phyloP scores from a whole-genome alignment of 2,329 filamentous ascomycete species.

The Rasamsonia emersonii region DNA sequence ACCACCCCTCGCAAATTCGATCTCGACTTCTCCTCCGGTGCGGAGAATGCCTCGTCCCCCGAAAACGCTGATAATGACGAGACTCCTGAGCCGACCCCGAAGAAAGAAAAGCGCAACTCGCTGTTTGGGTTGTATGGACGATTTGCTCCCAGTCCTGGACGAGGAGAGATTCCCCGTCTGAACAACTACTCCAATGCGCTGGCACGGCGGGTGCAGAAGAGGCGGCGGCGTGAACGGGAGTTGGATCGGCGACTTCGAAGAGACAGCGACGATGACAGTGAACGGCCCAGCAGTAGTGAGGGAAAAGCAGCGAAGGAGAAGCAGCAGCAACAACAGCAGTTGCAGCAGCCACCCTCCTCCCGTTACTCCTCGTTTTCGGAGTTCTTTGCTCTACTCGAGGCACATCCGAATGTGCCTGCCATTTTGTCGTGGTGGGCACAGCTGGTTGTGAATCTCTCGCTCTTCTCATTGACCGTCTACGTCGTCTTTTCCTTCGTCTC shows the following conservation, averaged over 20 bases:
- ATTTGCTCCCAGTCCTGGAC: slow-evolving; percentile 47
- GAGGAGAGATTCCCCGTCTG: slow-evolving; percentile 54
- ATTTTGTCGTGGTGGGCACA: slow-evolving; percentile 61
- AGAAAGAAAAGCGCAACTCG: slow-evolving; percentile 29
- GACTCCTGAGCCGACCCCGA: slow-evolving; percentile 34
- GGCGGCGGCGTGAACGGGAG: slow-evolving; percentile 39
- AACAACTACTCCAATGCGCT: slow-evolving; percentile 39
- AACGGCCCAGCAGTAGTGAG: slow-evolving; percentile 29
- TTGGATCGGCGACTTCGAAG: slow-evolving; percentile 34
- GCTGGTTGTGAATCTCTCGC: slow-evolving; percentile 44
- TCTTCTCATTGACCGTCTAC: slow-evolving; percentile 47
- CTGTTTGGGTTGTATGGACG: slow-evolving; percentile 34
- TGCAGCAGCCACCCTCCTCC: slow-evolving; percentile 16
- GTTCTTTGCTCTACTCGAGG: slow-evolving; percentile 54
- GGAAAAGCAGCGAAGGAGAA: slow-evolving; percentile 23
- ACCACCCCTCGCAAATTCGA: slow-evolving; percentile 42
- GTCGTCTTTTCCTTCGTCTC: slow-evolving; percentile 60
- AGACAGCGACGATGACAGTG: slow-evolving; percentile 36
- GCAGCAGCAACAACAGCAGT: slow-evolving; percentile 7
- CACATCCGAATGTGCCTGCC: slow-evolving; percentile 56
- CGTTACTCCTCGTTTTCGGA: slow-evolving; percentile 34
- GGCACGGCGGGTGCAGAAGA: slow-evolving; percentile 39
- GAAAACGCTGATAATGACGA: slow-evolving; percentile 41
- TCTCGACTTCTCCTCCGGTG: slow-evolving; percentile 40
- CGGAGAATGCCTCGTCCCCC: slow-evolving; percentile 38